These are phyloP conservation scores for Fusarium sp. DNA, from an alignment of 2,329 filamentous ascomycete genomes.

Conservation along the genomic window DNA sequence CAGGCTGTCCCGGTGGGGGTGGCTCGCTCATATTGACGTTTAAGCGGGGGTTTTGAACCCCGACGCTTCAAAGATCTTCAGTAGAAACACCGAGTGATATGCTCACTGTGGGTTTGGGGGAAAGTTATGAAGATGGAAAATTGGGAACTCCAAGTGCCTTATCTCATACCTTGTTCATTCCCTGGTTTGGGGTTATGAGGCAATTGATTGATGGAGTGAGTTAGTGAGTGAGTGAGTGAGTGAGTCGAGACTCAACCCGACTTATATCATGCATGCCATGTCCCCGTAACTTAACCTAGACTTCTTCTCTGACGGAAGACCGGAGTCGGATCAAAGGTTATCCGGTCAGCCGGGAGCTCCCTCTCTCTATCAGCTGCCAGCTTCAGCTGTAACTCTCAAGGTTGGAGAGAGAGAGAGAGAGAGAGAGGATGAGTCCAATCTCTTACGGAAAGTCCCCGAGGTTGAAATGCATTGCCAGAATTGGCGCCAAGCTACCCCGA, in stretches of 20 bases:
- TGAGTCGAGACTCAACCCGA: not conserved
- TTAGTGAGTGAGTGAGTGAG: too few relatives aligned
- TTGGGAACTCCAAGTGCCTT: not conserved
- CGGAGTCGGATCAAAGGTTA: constrained; percentile 30
- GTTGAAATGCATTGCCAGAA: constrained; percentile 2
- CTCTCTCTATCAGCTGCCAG: not conserved
- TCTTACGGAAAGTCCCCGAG: constrained; percentile 31
- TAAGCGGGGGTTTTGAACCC: constrained; percentile 21
- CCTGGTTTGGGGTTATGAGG: constrained; percentile 4
- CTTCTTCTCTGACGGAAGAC: not conserved
- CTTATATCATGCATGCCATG: constrained; percentile 3
- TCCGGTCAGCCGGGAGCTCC: constrained; percentile 12
- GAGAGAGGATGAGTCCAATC: not conserved
- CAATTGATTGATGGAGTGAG: not conserved
- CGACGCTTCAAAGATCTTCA: constrained; percentile 5
- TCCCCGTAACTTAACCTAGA: not conserved
- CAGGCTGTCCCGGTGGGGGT: constrained; percentile 35
- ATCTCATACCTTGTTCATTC: not conserved
- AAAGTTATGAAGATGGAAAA: not conserved
- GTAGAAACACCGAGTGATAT: constrained; percentile 29
- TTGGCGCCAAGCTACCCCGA: constrained; percentile 17
- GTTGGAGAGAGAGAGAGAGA: not conserved
- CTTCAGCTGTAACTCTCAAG: not conserved
- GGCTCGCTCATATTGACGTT: constrained; percentile 39
- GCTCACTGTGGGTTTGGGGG: constrained; percentile 22